phyloP scores from a whole-genome alignment of 352 stramenopile species.

The Phytopythium sindhum region DNA sequence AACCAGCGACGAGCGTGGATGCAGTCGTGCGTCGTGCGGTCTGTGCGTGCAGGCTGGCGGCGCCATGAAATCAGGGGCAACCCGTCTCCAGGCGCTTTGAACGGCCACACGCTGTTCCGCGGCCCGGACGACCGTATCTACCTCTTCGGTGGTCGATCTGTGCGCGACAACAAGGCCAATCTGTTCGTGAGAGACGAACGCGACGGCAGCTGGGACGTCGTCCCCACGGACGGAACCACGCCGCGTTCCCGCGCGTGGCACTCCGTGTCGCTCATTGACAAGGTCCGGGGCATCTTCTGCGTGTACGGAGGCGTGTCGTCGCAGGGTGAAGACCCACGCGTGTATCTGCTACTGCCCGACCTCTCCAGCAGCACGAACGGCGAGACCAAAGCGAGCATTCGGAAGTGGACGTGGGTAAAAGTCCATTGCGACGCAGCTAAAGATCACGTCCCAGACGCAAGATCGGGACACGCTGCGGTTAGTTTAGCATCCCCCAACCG shows the following conservation, averaged over 20 bases:
- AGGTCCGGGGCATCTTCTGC: constrained; percentile 16
- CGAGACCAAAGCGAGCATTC: background rate
- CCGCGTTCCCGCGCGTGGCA: constrained; percentile 65
- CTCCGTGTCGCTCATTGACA: constrained; percentile 28
- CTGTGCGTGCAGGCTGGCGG: constrained; percentile 44
- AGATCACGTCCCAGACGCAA: constrained; percentile 19
- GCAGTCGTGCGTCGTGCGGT: constrained; percentile 27
- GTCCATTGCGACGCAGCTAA: constrained; percentile 13
- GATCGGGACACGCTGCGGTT: constrained; percentile 53
- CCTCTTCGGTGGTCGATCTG: constrained; percentile 54
- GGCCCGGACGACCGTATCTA: constrained; percentile 21
- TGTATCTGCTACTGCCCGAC: constrained; percentile 33
- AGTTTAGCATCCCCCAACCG: constrained; percentile 9
- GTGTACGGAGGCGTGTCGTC: constrained; percentile 65
- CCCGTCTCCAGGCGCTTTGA: constrained; percentile 55
- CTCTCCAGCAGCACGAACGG: constrained; percentile 3
- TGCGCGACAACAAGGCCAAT: constrained; percentile 50
- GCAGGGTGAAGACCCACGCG: constrained; percentile 39
- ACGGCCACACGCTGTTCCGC: constrained; percentile 58
- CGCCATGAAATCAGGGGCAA: constrained; percentile 50
- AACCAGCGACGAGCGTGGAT: constrained; percentile 19
- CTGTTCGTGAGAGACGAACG: constrained; percentile 44
- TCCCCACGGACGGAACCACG: constrained; percentile 14
- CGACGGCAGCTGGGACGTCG: constrained; percentile 51
- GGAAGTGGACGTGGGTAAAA: constrained; percentile 20